phyloP scores from a whole-genome alignment of 78 protist species.

The Acrasis kona region DNA sequence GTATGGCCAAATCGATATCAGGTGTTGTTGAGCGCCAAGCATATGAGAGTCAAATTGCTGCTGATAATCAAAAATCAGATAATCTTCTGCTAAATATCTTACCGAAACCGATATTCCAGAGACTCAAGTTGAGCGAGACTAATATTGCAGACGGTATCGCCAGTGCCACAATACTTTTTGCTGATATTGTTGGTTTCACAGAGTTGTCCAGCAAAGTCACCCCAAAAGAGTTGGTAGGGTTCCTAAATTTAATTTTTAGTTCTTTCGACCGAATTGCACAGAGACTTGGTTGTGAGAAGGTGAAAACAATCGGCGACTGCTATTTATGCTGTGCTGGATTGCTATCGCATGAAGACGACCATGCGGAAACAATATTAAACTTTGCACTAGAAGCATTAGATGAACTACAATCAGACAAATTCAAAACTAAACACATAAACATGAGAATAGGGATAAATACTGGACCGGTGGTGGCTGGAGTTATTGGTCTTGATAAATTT shows the following conservation, averaged over 20 bases:
- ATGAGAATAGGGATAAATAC: slow-evolving; percentile 50
- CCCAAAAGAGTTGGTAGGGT: neutral
- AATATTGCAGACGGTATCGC: neutral
- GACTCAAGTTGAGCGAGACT: neutral
- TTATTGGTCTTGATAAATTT: slow-evolving; percentile 37
- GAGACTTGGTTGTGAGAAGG: neutral
- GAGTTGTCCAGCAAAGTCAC: neutral
- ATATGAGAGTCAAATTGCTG: neutral
- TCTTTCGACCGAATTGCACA: slow-evolving; percentile 6
- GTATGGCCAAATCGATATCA: too few species aligned
- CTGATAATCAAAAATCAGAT: neutral
- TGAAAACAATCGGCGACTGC: slow-evolving; percentile 47
- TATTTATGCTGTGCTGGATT: too few species aligned
- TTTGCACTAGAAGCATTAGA: too few species aligned
- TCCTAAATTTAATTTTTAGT: slow-evolving; percentile 16
- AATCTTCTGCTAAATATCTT: neutral
- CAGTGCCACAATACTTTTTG: neutral
- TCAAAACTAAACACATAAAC: neutral
- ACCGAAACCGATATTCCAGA: neutral
- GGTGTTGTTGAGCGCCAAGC: too few species aligned
- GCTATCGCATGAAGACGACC: too few species aligned
- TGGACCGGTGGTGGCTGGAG: slow-evolving; percentile 67
- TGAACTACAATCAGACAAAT: too few species aligned
- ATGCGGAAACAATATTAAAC: too few species aligned
- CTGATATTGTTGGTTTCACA: slow-evolving; percentile 28